phyloP scores from a whole-genome alignment of 2,329 filamentous ascomycete species.

The Sarocladium strictum region DNA sequence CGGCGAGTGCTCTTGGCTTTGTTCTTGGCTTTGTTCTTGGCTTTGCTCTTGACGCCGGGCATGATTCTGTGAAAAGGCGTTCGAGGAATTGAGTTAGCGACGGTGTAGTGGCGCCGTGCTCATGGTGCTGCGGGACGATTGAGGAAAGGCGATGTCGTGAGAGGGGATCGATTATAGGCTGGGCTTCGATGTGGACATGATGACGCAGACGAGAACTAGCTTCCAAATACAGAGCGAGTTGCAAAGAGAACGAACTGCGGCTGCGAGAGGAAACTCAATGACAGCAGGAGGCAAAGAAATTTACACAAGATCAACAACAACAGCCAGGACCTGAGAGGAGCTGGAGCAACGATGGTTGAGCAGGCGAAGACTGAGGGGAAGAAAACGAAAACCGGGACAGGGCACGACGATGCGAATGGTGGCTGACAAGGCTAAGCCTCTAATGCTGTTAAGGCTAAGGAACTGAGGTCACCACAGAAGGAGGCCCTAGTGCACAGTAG shows the following conservation, averaged over 20 bases:
- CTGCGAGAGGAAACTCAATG: background rate
- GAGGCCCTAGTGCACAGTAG: too few relatives aligned
- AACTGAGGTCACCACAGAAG: background rate
- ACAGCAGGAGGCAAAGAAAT: background rate
- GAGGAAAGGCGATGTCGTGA: background rate
- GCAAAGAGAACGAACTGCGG: background rate
- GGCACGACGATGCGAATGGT: background rate
- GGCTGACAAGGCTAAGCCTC: background rate
- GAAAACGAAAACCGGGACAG: background rate
- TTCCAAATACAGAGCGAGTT: background rate
- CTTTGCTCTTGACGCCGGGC: constrained; percentile 17
- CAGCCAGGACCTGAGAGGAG: background rate
- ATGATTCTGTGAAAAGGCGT: constrained; percentile 12
- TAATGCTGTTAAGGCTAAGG: background rate
- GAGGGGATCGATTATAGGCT: background rate
- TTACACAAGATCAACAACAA: background rate
- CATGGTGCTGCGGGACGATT: background rate
- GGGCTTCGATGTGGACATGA: constrained; percentile 1
- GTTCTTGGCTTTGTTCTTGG: too few relatives aligned
- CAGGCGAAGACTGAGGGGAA: background rate
- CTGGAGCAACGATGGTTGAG: background rate
- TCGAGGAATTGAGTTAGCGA: background rate
- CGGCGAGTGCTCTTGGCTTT: constrained; percentile 47
- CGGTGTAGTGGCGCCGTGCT: background rate
- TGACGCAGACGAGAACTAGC: constrained; percentile 2